Percentiles rank a stretch among this genome's conserved stretches.
Evolutionary conservation across 129 eudicot genomes (phyloP).

Genomic region (Centella asiatica): DNA sequence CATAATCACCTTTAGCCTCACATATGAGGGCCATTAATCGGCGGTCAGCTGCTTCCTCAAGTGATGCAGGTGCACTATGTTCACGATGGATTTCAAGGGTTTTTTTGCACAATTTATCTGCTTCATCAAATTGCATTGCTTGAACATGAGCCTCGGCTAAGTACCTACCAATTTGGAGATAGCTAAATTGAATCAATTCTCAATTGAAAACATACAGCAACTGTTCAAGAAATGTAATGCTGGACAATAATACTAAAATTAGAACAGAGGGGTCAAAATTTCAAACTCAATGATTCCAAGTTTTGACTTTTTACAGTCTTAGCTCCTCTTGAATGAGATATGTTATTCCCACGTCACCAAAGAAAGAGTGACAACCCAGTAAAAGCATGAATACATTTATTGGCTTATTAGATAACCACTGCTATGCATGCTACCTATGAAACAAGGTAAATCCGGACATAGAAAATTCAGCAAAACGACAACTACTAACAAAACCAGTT

Average conservation of each 20-base stretch:
- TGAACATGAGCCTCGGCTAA: constrained; percentile 98
- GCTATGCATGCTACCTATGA: too few species aligned
- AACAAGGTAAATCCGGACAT: too few species aligned
- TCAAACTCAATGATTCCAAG: too few species aligned
- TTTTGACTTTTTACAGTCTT: neutral
- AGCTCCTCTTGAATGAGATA: too few species aligned
- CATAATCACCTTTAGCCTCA: constrained; percentile 92
- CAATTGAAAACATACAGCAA: neutral
- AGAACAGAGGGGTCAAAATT: neutral
- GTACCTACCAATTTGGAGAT: constrained; percentile 43
- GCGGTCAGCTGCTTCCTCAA: constrained; percentile 97
- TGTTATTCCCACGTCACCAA: neutral
- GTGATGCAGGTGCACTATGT: constrained; percentile 94
- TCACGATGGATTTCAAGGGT: constrained; percentile 95
- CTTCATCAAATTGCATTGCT: constrained; percentile 98
- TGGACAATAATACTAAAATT: neutral
- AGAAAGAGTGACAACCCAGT: neutral
- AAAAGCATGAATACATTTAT: too few species aligned
- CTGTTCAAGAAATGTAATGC: neutral
- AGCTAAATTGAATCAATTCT: neutral
- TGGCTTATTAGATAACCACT: too few species aligned
- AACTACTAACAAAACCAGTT: too few species aligned
- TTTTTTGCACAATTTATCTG: constrained; percentile 69
- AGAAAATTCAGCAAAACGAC: neutral
- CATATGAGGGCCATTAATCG: constrained; percentile 95